A percentile compares a stretch with the other conserved stretches of the same genome.
phyloP scores from a whole-genome alignment of 2,329 filamentous ascomycete species.

The Botryotinia globosa region DNA sequence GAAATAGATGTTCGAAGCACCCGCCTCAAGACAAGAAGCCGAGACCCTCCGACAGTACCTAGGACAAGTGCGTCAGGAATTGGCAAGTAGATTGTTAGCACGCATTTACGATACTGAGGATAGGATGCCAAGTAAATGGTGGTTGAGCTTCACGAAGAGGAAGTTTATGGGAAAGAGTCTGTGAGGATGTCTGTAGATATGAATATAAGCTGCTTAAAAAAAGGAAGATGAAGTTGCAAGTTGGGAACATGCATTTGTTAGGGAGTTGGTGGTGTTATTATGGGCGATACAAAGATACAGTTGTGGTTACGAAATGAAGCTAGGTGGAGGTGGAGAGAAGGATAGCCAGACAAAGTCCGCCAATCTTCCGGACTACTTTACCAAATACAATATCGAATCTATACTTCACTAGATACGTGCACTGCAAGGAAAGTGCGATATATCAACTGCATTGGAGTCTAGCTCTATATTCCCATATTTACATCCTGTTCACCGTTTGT shows the following conservation, averaged over 20 bases:
- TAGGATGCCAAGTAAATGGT: constrained; percentile 79
- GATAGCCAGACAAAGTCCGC: background rate
- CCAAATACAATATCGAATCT: background rate
- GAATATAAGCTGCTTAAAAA: background rate
- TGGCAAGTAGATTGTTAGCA: constrained; percentile 77
- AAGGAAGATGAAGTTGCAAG: background rate
- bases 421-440: background rate
- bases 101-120: constrained; percentile 73
- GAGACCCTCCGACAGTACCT: constrained; percentile 88
- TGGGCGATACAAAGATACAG: constrained; percentile 1
- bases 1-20: constrained; percentile 80
- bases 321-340: background rate
- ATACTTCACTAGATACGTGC: background rate
- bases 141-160: constrained; percentile 97
- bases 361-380: background rate
- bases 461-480: constrained; percentile 13
- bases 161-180: constrained; percentile 99
- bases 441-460: constrained; percentile 2
- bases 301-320: background rate
- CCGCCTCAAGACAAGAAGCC: constrained; percentile 81
- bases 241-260: constrained; percentile 10
- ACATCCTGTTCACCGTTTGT: constrained; percentile 19
- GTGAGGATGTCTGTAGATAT: constrained; percentile 42
- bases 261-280: constrained; percentile 14
- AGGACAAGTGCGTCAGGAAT: constrained; percentile 87